A percentile compares a stretch with the other conserved stretches of the same genome.
Conservation (phyloP, 768 basidiomycete genomes). For the Solioccasus polychromus region DNA sequence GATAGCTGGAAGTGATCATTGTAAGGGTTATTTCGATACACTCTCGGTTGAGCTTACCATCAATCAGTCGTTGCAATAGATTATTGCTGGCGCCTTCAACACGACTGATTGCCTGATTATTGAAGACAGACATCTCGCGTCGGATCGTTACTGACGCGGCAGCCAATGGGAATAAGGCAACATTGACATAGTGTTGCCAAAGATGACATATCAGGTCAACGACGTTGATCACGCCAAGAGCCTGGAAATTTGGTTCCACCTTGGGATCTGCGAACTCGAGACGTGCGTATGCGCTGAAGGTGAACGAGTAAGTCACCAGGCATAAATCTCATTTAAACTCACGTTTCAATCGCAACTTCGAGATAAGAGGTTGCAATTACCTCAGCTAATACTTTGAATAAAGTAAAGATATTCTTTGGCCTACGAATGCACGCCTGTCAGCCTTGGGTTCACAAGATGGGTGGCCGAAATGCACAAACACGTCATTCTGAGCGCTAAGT, state of each 20-base stretch:
- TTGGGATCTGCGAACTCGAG: slow-evolving; percentile 75
- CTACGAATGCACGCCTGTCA: slow-evolving; percentile 41
- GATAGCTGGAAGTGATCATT: slow-evolving; percentile 46
- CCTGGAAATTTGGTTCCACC: slow-evolving; percentile 74
- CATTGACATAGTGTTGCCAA: slow-evolving; percentile 95
- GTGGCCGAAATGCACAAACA: slow-evolving; percentile 51
- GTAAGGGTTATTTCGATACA: neutral
- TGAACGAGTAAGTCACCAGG: slow-evolving; percentile 1
- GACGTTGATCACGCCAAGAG: slow-evolving; percentile 59
- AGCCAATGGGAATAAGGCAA: slow-evolving; percentile 85
- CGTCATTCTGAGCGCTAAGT: slow-evolving; percentile 74
- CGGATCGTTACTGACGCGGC: slow-evolving; percentile 82
- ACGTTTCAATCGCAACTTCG: slow-evolving; percentile 93
- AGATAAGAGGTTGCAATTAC: slow-evolving; percentile 80
- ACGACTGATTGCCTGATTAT: slow-evolving; percentile 80
- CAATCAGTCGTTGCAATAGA: slow-evolving; percentile 76
- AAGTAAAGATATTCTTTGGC: slow-evolving; percentile 81
- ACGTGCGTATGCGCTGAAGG: slow-evolving; percentile 60
- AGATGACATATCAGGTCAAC: slow-evolving; percentile 91
- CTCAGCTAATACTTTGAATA: slow-evolving; percentile 84
- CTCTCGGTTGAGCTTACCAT: slow-evolving; percentile 51
- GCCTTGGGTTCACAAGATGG: neutral
- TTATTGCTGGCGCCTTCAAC: slow-evolving; percentile 81
- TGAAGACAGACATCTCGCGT: slow-evolving; percentile 90
- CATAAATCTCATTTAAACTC: slow-evolving; percentile 25